Base-by-base conservation (phyloP, 345 rosid species). In the Pistacia vera region DNA sequence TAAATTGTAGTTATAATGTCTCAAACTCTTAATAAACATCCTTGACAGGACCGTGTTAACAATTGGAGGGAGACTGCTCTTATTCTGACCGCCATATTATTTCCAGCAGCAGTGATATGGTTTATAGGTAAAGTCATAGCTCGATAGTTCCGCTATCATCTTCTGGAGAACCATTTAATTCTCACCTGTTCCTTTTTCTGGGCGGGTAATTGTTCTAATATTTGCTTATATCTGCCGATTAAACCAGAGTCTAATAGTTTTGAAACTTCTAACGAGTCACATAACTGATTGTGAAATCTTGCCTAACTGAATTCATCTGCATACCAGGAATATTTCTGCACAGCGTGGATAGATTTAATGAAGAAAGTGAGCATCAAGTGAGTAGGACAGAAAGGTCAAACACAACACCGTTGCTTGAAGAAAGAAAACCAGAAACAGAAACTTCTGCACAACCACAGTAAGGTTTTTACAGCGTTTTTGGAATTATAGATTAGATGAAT, bases 11-110 rank as follows among this genome's bases (percentile, higher is more conserved):
- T 33, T 60, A 13, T 36, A 41, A 49, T 51, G 49, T 68, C 77
- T 74, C 38, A 64, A 36, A 41, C 6, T 56, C 38, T 59, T 13
- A 8, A 59, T 25, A 51, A 17, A 20, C 56, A n/a, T 80, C 70
- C n/a, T 55, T 13, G 72, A 66, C 93, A 95, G 97, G 99, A 95
- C 78, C 58, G 64, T 44, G 71, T 90, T 66, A 70, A 95, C 87
- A 92, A 90, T 66, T 95, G 99, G 99, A 93, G 98, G 77, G 80
- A 74, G 78, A 92, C 98, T 73, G 75, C 98, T 77, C 98, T 95
- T 74, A 88, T 90, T 80, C 89, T 93, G 70, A 90, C 98, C 0
- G 79, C 84, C 57, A 84, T 93, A 73, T 79, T 93, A 77, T 92
- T 95, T 87, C 94, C 87, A 44, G 94, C 99, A 11, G 98, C 98